Evolutionary conservation across 805 yeast genomes (phyloP), one percentile per base, ranked within the genome.

Genomic region (Candida namnaoensis): DNA sequence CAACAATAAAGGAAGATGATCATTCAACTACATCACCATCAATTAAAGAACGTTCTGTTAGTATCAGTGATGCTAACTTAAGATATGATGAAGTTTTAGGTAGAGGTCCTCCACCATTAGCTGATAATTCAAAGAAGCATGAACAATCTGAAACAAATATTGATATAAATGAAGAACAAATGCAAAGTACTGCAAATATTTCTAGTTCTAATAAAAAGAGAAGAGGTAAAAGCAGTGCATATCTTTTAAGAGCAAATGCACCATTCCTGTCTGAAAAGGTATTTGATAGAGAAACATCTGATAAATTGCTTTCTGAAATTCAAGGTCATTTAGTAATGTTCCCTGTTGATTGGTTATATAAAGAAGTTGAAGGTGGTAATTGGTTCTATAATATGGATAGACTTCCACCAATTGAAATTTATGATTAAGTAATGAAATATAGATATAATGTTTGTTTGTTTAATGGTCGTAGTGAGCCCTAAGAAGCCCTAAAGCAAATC

Each of bases 381-480:
- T 91, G 98, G 98, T 90, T 88, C 59, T 90, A 87, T 67, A 87
- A 82, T 52, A 81, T 95, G 39, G 99, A 93, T 57, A 78, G 95
- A 54, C 68, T 93, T 26, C 96, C 98, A 5, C 99, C 99, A 1
- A 78, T 93, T 42, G 98, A 93, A 57, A 91, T 93, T 41, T 93
- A 85, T 59, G 91, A 88, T 53, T 88, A 45, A 45, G 30, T 12
- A 15, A 12, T 7, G 8, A 30, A 11, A 19, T 19, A 19, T 19
- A 19, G 19, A 3, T 19, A 19, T 27, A 27, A 7, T 19, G 19
- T 3, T 19, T 19, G 19, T 19, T 3, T 19, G 19, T 19, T 19
- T 19, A 3, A 3, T 19, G 3, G 30, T 27, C 11, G 3, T 11
- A 3, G 30, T 27, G 2, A 27, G 30, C 30, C 19, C 19, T 19